A percentile compares a stretch with the other conserved stretches of the same genome.
phyloP scores from a whole-genome alignment of 257 asterid genomes.

The Solanum microdontum region DNA sequence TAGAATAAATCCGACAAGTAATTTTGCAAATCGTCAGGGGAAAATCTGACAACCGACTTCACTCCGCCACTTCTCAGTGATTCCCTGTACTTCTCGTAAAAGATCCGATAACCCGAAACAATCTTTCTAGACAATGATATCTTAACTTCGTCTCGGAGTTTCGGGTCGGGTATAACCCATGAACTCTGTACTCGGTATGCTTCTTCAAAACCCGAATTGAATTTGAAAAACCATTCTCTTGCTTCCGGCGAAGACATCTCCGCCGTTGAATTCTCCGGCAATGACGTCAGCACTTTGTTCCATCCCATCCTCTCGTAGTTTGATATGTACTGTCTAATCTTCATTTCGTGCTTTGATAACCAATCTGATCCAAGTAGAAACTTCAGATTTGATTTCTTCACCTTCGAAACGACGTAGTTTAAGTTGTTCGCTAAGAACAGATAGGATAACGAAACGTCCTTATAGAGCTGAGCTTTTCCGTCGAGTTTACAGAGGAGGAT shows the following conservation, averaged over 20 bases:
- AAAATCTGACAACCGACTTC: slow-evolving; percentile 45
- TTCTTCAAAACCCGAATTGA: slow-evolving; percentile 38
- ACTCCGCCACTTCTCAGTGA: slow-evolving; percentile 2
- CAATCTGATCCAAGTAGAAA: slow-evolving; percentile 60
- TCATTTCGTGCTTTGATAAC: slow-evolving; percentile 36
- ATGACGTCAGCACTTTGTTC: slow-evolving; percentile 26
- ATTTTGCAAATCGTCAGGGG: slow-evolving; percentile 71
- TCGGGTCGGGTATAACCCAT: slow-evolving; percentile 66
- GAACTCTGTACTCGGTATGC: slow-evolving; percentile 27
- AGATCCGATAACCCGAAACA: slow-evolving; percentile 28
- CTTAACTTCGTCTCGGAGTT: slow-evolving; percentile 31
- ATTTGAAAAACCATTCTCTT: slow-evolving; percentile 23
- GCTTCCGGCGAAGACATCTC: slow-evolving; percentile 21
- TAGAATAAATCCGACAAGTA: slow-evolving; percentile 56
- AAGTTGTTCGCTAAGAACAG: slow-evolving; percentile 67
- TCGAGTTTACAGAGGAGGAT: slow-evolving; percentile 77
- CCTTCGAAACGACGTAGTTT: slow-evolving; percentile 68
- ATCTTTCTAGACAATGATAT: slow-evolving; percentile 27
- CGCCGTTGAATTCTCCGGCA: slow-evolving; percentile 35
- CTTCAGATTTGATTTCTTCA: slow-evolving; percentile 45
- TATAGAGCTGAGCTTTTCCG: slow-evolving; percentile 50
- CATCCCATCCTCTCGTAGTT: slow-evolving; percentile 53
- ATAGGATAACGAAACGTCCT: slow-evolving; percentile 62
- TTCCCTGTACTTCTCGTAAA: slow-evolving; percentile 26
- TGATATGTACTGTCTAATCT: slow-evolving; percentile 35